Conservation (phyloP, 2,329 filamentous ascomycete species). For the Lasiodiplodia gonubiensis region DNA sequence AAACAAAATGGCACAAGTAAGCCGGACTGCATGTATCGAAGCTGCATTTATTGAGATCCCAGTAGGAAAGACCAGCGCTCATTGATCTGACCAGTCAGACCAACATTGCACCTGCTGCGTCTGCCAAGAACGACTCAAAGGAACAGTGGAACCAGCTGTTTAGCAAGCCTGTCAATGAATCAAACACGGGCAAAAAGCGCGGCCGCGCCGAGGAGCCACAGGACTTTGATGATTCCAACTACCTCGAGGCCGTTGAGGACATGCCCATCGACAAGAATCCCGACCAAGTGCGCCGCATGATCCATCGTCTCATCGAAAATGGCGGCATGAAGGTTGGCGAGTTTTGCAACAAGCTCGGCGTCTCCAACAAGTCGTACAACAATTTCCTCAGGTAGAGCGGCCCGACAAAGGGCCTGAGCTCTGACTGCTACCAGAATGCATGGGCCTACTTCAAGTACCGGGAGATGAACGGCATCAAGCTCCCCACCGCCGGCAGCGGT, state of each 20-base stretch:
- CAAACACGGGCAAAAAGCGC: constrained; percentile 2
- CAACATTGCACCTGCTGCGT: not conserved
- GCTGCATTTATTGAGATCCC: not conserved
- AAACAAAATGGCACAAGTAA: not conserved
- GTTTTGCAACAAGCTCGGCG: constrained; percentile 50
- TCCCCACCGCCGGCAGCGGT: constrained; percentile 23
- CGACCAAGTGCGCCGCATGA: constrained; percentile 50
- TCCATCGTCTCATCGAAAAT: constrained; percentile 50
- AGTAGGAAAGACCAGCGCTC: not conserved
- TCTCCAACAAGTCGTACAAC: constrained; percentile 45
- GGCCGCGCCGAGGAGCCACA: not conserved
- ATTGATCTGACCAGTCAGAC: not conserved
- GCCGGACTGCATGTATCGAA: not conserved
- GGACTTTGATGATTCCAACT: constrained; percentile 5
- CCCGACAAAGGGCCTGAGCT: constrained; percentile 42
- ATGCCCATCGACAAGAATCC: constrained; percentile 15
- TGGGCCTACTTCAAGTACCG: constrained; percentile 57
- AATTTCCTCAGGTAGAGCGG: constrained; percentile 59
- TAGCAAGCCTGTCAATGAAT: not conserved
- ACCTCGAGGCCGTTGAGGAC: not conserved
- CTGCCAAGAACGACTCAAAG: no score
- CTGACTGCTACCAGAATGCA: constrained; percentile 38
- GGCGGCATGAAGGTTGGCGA: constrained; percentile 54
- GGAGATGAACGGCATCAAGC: constrained; percentile 55
- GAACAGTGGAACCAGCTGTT: no score